Evolutionary conservation across 805 yeast genomes (phyloP), one percentile per base, ranked within the genome.

Genomic region (Wickerhamomyces alni): DNA sequence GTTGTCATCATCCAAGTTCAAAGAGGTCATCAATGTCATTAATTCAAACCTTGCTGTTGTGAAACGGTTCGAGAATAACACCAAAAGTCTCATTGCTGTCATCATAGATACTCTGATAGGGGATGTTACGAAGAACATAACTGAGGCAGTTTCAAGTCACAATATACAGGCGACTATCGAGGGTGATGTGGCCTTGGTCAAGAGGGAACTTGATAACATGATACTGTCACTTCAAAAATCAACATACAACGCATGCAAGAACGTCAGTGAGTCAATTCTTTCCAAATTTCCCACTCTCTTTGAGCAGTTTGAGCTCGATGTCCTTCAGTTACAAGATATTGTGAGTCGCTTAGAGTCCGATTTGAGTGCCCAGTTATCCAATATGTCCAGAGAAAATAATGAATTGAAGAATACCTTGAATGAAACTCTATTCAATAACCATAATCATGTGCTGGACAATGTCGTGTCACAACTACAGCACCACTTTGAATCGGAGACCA

Each of bases 1-100:
- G 28, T 45, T 51, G 8, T 55, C 65, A 2, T 63, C 68, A 10
- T 55, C 55, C 6, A 55, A 52, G 30, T 57, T 66, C 41, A 62
- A 58, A 39, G 41, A 51, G 0, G 43, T 63, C 2, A 48, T 64
- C n/a, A 54, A 53, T 18, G 42, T 51, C 4, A 53, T 61, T 33
- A 58, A 58, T 35, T 39, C 42, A 5, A 63, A 63, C 28, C 35
- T 64, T 12, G 25, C 39, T 5, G 42, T 41, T 8, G 42, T 62
- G 34, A 44, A 54, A 29, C 39, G 46, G 5, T 51, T 47, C 40
- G 59, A 58, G 32, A 26, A 26, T 3, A 41, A 44, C 3, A 43
- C 58, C 1, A 58, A 52, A 28, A 21, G 37, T 5, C 34, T 42
- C 3, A 38, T 58, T 4, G 16, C 37, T 5, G n/a, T 25, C 2